phyloP scores from a whole-genome alignment of 345 rosid species.

The Arabidopsis suecica region DNA sequence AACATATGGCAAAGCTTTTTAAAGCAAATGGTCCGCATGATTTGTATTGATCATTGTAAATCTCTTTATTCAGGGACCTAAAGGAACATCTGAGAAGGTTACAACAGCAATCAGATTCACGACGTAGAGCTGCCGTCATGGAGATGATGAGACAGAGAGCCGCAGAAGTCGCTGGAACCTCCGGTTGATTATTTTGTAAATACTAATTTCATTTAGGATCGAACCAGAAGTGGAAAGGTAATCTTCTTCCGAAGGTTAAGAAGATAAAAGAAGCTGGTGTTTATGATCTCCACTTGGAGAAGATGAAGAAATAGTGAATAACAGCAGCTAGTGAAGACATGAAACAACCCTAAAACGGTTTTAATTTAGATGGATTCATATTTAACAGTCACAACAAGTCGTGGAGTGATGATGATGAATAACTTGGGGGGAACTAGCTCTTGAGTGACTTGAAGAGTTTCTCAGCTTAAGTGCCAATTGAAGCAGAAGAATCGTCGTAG shows the following conservation, averaged over 20 bases:
- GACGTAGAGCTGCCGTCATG: slow-evolving; percentile 99
- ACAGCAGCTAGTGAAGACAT: slow-evolving; percentile 21
- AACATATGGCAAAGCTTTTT: slow-evolving; percentile 5
- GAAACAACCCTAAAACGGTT: not conserved
- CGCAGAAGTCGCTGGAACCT: slow-evolving; percentile 93
- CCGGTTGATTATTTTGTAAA: slow-evolving; percentile 59
- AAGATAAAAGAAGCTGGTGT: slow-evolving; percentile 30
- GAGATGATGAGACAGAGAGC: slow-evolving; percentile 99
- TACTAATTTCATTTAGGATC: slow-evolving; percentile 40
- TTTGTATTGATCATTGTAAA: slow-evolving; percentile 27
- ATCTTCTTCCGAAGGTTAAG: slow-evolving; percentile 43
- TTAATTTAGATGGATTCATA: slow-evolving; percentile 16
- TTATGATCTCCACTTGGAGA: slow-evolving; percentile 20
- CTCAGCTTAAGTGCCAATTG: slow-evolving; percentile 2
- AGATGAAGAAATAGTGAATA: slow-evolving; percentile 12
- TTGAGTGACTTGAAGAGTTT: slow-evolving; percentile 28
- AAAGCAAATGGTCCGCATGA: not conserved
- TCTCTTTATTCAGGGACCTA: slow-evolving; percentile 71
- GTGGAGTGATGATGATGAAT: slow-evolving; percentile 29
- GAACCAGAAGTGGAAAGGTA: slow-evolving; percentile 15
- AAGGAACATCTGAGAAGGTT: slow-evolving; percentile 92
- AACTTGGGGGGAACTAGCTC: slow-evolving; percentile 22
- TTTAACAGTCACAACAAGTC: slow-evolving; percentile 4
- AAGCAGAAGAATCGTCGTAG: slow-evolving; percentile 18
- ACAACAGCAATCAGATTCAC: slow-evolving; percentile 95